A percentile compares a stretch with the other conserved stretches of the same genome.
These are phyloP conservation scores for Berkeleyomyces basicola DNA, from an alignment of 2,329 filamentous ascomycete species.

Conservation along the genomic window DNA sequence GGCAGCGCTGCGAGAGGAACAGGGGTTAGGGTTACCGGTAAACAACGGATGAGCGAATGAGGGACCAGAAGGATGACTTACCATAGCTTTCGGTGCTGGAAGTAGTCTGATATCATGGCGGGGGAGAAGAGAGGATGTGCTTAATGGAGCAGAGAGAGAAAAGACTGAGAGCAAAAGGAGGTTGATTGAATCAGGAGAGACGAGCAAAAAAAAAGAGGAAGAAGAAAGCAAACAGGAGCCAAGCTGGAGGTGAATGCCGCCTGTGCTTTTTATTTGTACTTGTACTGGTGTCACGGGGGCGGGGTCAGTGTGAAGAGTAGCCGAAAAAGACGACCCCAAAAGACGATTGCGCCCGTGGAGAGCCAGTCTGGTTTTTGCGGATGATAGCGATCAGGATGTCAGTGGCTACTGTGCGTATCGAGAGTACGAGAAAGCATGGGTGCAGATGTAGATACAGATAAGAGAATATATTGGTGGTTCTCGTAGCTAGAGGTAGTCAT, in stretches of 20 bases:
- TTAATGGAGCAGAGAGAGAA: neutral
- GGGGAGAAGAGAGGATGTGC: neutral
- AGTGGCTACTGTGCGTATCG: no score
- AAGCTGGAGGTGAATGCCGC: neutral
- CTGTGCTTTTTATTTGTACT: neutral
- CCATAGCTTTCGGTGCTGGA: slow-evolving; percentile 21
- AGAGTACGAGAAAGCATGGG: no score
- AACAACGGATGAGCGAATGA: neutral
- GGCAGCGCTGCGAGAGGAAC: slow-evolving; percentile 20
- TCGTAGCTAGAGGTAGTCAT: no score
- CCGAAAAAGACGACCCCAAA: no score
- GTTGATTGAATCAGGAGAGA: neutral
- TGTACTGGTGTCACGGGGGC: no score
- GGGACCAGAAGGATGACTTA: slow-evolving; percentile 13
- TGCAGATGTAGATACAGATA: no score
- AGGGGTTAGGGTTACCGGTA: neutral
- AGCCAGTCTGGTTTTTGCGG: no score
- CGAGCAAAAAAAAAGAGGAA: neutral
- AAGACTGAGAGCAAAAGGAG: neutral
- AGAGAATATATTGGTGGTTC: no score
- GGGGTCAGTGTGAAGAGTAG: no score
- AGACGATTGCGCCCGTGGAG: no score
- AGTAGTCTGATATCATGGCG: slow-evolving; percentile 10
- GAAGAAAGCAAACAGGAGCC: neutral
- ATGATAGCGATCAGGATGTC: no score